A percentile compares a stretch with the other conserved stretches of the same genome.
These are phyloP conservation scores for Centella asiatica DNA, from an alignment of 129 eudicot genomes.

Conservation along the genomic window DNA sequence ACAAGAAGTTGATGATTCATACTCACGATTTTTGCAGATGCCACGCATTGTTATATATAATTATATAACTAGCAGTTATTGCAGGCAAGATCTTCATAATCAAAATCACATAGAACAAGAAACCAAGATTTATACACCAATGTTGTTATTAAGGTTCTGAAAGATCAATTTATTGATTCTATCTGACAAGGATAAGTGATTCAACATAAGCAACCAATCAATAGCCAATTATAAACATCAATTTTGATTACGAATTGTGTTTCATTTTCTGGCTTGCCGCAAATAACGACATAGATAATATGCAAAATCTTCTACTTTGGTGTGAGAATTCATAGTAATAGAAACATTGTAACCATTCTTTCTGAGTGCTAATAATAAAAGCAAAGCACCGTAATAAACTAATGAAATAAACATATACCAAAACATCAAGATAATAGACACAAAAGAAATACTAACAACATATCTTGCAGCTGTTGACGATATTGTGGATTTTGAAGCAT, in stretches of 20 bases:
- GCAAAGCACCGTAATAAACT: background rate
- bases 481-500: slow-evolving; percentile 93
- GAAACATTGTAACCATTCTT: too few relatives aligned
- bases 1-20: background rate
- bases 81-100: background rate
- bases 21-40: background rate
- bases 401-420: background rate
- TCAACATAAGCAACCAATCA: too few relatives aligned
- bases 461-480: slow-evolving; percentile 92
- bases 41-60: background rate
- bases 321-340: background rate
- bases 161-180: too few relatives aligned
- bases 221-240: background rate
- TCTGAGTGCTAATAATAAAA: background rate
- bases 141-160: too few relatives aligned
- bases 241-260: too few relatives aligned
- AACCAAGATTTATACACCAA: background rate
- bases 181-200: too few relatives aligned
- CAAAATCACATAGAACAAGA: background rate
- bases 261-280: background rate
- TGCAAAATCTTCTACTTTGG: background rate
- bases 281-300: background rate
- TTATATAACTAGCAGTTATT: background rate
- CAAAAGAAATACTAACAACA: slow-evolving; percentile 57
- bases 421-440: background rate